Base-by-base conservation (phyloP, 768 basidiomycete species). In the Auricularia sp. region DNA sequence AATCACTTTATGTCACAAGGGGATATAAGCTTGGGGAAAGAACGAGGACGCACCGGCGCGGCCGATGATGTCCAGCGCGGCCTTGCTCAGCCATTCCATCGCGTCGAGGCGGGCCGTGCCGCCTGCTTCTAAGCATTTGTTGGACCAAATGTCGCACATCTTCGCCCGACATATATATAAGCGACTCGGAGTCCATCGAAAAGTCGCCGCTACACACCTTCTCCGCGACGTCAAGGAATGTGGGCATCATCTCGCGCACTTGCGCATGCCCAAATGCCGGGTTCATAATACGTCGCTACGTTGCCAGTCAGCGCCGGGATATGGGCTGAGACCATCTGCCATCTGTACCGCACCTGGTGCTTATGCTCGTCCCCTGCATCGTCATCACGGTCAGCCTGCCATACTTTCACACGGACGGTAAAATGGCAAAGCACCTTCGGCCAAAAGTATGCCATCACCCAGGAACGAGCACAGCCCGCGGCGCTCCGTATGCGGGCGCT, bases 221-320 rank as follows among this genome's bases (percentile, higher is more conserved):
- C 0, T 79, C 67, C 0, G 86, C 74, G 70, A 86, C 87, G 2
- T 80, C 78, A 2, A 84, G 67, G 65, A 88, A 87, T 7, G 83
- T 81, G 11, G 77, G 77, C 0, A 83, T 84, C 18, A 87, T 69
- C 47, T 80, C 82, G 2, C 85, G 76, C 43, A 87, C 79, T 67
- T 87, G 85, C 1, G 79, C 72, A 1, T 79, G 77, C 1, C 86
- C 84, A 67, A 89, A 89, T 0, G 86, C 86, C 12, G 87, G 86
- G 66, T 87, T 88, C 86, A 59, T 23, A 8, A 59, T 14, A 23
- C 56, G 56, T 7, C 56, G 56, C 56, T 51, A 18, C 1, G 47
- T 1, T 2, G 47, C 47, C 8, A 23, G 3, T 51, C 47, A 18
- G 18, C 16, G 47, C 14, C 10, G 21, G 18, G 0, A 51, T 51